Evolutionary conservation across 2,329 filamentous ascomycete genomes (phyloP).

Genomic region (Ascochyta rabiei): DNA sequence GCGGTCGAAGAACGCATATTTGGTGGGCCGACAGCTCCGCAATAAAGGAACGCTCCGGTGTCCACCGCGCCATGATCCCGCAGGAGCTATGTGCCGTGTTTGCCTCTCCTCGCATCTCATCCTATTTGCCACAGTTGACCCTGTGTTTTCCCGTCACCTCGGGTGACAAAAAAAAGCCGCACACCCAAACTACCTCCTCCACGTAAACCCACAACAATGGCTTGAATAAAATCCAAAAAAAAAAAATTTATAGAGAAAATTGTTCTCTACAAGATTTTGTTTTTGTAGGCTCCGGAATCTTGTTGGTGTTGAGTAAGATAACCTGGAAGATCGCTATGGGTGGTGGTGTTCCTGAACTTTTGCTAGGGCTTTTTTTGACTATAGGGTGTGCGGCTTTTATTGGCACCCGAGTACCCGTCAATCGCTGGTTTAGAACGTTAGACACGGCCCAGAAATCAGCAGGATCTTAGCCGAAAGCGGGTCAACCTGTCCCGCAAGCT

Average conservation of each 20-base stretch:
- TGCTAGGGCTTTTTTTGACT: too few species aligned
- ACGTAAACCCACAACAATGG: background rate
- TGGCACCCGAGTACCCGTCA: too few species aligned
- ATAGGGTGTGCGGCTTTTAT: too few species aligned
- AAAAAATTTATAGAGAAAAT: background rate
- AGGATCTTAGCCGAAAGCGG: constrained; percentile 3
- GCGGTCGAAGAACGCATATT: constrained; percentile 1
- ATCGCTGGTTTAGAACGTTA: background rate
- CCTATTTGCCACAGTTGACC: constrained; percentile 1
- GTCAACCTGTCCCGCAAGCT: constrained; percentile 1
- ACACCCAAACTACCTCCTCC: too few species aligned
- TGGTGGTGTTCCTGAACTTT: too few species aligned
- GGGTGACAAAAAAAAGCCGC: background rate
- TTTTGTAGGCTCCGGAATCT: background rate
- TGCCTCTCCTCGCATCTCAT: background rate
- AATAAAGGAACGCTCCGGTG: constrained; percentile 1
- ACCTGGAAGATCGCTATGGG: background rate
- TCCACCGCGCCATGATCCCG: background rate
- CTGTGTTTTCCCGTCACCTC: background rate
- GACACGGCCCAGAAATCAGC: constrained; percentile 2
- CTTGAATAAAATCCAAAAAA: background rate
- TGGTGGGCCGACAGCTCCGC: constrained; percentile 1
- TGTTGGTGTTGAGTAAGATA: background rate
- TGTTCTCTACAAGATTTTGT: background rate
- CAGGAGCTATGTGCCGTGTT: constrained; percentile 1